phyloP scores from a whole-genome alignment of 169 alveolate genomes.

The Plasmodium vinckei region DNA sequence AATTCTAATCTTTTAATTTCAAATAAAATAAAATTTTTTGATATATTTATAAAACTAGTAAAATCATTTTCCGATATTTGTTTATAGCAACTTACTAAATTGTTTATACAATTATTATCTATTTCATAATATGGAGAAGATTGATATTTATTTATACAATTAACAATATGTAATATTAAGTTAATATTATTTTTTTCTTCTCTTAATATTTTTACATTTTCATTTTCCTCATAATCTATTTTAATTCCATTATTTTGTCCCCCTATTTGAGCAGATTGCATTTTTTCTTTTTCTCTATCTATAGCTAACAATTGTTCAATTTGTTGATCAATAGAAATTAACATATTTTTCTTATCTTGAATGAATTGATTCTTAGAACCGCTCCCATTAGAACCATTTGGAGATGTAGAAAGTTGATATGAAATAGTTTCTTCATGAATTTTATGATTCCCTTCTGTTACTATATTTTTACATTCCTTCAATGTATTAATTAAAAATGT shows the following conservation, averaged over 20 bases:
- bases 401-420: background rate
- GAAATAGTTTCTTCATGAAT: conserved; percentile 21
- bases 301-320: too few species aligned
- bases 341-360: background rate
- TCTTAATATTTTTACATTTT: background rate
- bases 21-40: conserved; percentile 12
- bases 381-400: background rate
- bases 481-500: conserved; percentile 15
- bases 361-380: background rate
- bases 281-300: conserved; percentile 2
- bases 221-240: background rate
- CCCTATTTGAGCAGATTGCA: background rate
- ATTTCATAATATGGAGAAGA: conserved; percentile 72
- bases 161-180: conserved; percentile 21
- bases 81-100: conserved; percentile 25
- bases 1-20: conserved; percentile 54
- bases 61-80: conserved; percentile 35
- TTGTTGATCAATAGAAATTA: background rate
- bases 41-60: background rate
- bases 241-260: background rate
- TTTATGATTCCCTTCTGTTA: conserved; percentile 6
- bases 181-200: conserved; percentile 25
- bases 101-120: conserved; percentile 18
- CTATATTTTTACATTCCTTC: conserved; percentile 28
- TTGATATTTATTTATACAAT: conserved; percentile 42